Evolutionary conservation across 371 early-diverging fungal species (phyloP), one percentile per base, ranked within the genome.

Genomic region (Lichtheimia ornata): DNA sequence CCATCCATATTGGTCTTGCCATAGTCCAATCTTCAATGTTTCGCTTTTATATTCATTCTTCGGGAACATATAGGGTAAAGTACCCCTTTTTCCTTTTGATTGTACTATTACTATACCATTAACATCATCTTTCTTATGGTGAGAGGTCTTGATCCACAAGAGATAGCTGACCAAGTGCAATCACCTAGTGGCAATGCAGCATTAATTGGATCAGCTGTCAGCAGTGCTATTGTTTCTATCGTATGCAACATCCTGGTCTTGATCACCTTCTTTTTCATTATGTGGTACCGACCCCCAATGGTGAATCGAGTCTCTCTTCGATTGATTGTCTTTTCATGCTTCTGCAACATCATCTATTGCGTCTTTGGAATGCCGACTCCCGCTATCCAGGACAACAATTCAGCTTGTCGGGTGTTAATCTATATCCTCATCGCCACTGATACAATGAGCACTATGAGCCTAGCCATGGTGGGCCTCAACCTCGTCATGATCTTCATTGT

Each of bases 401-500:
- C 12, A 1, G 44, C 65, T 2, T 77, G 77, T 51, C 56, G 53
- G 3, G 61, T 50, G 5, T 13, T 70, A 14, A 53, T 63, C 1
- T 70, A 65, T 50, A 43, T 74, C 15, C 11, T 64, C 11, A 56
- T 68, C 6, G 51, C 61, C n/a, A 43, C 70, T 0, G 74, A 77
- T 50, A 62, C 64, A 13, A 74, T 74, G 69, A 40, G 65, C 0
- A 68, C 68, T 43, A 63, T 66, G 64, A 60, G 69, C 7, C 56
- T 77, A 22, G 67, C 74, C 1, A 70, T 77, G 69, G 62, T 77
- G 0, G 72, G 77, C 1, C 40, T 77, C 2, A 77, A 74, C 27
- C 47, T 77, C 4, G 71, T 72, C 13, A 50, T 72, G 56, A 69
- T 77, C 0, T 70, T 77, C 51, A 63, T 70, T 7, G 45, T 72